Evolutionary conservation across 371 early-diverging fungal species (phyloP).

Genomic region (Haplosporangium sp.): DNA sequence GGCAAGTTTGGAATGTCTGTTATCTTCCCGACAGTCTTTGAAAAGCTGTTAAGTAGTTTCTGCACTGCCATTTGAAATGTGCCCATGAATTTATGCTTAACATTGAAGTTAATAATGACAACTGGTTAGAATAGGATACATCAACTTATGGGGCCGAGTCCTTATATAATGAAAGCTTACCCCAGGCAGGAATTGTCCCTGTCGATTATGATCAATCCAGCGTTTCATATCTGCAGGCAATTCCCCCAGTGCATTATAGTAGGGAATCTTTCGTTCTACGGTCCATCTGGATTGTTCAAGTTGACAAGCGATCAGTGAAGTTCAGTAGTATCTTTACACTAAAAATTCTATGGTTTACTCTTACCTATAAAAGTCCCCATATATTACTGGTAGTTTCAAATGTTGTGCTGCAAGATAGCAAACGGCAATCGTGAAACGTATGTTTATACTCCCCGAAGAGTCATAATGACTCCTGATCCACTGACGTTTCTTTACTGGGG

Average conservation of each 20-base stretch:
- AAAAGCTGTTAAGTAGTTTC: background rate
- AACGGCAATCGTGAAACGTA: constrained; percentile 17
- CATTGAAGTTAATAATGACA: background rate
- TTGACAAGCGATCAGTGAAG: too few species aligned
- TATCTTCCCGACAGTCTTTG: background rate
- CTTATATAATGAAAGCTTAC: constrained; percentile 7
- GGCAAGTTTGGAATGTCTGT: constrained; percentile 19
- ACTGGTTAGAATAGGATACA: background rate
- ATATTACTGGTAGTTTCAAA: constrained; percentile 34
- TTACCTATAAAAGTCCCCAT: constrained; percentile 43
- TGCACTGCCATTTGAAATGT: background rate
- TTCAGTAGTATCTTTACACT: background rate
- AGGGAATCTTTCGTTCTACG: constrained; percentile 21
- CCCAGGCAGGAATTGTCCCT: background rate
- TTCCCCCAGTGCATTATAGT: constrained; percentile 6
- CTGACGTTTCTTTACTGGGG: too few species aligned
- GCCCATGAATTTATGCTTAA: background rate
- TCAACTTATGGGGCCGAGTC: background rate
- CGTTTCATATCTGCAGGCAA: constrained; percentile 27
- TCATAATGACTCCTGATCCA: background rate
- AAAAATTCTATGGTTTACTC: background rate
- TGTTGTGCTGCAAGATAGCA: constrained; percentile 37
- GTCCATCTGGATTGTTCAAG: constrained; percentile 21
- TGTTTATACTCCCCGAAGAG: background rate
- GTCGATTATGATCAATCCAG: background rate